Conservation (phyloP, 495 filamentous ascomycete species). For the Astrocystis sublimbata region DNA sequence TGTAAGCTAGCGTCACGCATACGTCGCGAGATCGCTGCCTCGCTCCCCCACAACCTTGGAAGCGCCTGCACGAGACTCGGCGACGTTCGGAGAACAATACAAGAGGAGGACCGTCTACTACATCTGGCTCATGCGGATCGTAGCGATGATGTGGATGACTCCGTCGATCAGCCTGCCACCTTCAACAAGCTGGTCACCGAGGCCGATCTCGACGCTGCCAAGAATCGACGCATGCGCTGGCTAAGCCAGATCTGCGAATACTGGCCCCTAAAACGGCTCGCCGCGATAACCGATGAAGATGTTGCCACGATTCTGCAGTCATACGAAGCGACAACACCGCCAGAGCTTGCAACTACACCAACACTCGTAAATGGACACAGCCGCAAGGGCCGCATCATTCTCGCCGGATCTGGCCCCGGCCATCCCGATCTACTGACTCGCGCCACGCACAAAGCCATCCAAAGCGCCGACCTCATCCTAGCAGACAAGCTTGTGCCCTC, state of each 20-base stretch:
- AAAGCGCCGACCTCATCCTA: constrained; percentile 79
- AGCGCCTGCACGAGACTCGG: constrained; percentile 76
- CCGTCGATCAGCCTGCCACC: constrained; percentile 73
- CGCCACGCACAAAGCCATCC: constrained; percentile 85
- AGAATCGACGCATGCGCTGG: constrained; percentile 86
- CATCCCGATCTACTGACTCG: constrained; percentile 88
- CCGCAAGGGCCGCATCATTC: constrained; percentile 67
- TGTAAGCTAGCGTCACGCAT: constrained; percentile 95
- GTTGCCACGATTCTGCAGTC: constrained; percentile 69
- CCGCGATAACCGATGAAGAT: constrained; percentile 75
- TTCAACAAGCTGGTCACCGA: constrained; percentile 84
- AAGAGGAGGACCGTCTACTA: constrained; percentile 62
- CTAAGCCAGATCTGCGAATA: constrained; percentile 97
- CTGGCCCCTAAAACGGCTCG: constrained; percentile 86
- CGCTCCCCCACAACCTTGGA: constrained; percentile 81
- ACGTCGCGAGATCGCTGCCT: constrained; percentile 78
- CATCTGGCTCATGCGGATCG: constrained; percentile 43
- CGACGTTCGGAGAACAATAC: constrained; percentile 66
- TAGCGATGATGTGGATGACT: constrained; percentile 79
- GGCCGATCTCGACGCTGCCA: constrained; percentile 70
- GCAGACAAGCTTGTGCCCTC: constrained; percentile 95
- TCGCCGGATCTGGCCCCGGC: constrained; percentile 91
- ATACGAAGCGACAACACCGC: constrained; percentile 47
- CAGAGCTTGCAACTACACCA: constrained; percentile 16
- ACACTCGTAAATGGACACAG: not conserved